These are phyloP conservation scores for Cydonia oblonga DNA, from an alignment of 331 rosid genomes.

Conservation along the genomic window DNA sequence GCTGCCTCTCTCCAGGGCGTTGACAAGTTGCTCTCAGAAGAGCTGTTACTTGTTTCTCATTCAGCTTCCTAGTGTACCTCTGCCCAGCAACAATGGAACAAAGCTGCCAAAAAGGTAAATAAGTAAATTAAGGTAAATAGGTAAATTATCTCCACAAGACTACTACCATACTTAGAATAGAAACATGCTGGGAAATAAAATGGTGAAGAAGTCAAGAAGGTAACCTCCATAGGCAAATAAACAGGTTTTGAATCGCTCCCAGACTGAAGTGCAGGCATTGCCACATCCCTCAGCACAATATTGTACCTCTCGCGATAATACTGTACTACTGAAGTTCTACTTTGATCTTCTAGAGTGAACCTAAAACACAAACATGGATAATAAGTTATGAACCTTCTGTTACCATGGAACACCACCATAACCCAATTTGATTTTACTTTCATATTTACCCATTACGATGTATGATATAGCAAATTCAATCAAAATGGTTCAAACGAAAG, in stretches of 20 bases:
- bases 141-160: not conserved
- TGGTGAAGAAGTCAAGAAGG: not conserved
- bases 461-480: too few relatives aligned
- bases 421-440: not conserved
- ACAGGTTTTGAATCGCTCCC: constrained; percentile 29
- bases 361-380: constrained; percentile 10
- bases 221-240: constrained; percentile 68
- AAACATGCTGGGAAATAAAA: not conserved
- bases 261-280: constrained; percentile 59
- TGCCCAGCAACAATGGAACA: constrained; percentile 49
- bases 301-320: constrained; percentile 42
- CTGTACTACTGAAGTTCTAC: constrained; percentile 14
- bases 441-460: not conserved
- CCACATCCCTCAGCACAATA: not conserved
- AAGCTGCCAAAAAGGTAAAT: constrained; percentile 23
- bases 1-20: constrained; percentile 33
- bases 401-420: not conserved
- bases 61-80: constrained; percentile 45
- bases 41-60: constrained; percentile 47
- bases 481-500: not conserved
- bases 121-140: too few relatives aligned
- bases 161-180: not conserved
- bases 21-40: constrained; percentile 65
- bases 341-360: constrained; percentile 42
- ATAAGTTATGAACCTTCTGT: not conserved